Evolutionary conservation across 805 yeast species (phyloP).

Genomic region (Cyberlindnera suaveolens): DNA sequence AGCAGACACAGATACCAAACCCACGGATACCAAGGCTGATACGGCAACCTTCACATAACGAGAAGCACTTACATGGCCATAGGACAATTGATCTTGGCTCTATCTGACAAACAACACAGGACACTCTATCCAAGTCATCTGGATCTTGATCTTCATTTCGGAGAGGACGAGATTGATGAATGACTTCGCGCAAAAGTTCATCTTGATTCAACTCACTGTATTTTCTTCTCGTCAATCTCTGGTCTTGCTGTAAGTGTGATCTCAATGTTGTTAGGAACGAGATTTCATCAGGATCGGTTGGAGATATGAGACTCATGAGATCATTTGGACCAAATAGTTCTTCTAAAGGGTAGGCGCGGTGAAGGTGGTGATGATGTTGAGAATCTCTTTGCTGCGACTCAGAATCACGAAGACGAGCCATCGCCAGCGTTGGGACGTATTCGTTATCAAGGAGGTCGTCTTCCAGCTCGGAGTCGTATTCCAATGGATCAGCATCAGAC

Average conservation of each 20-base stretch:
- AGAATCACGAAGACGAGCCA: constrained; percentile 7
- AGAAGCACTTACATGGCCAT: constrained; percentile 93
- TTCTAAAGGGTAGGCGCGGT: constrained; percentile 5
- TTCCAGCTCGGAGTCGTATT: constrained; percentile 26
- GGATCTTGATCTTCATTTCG: constrained; percentile 9
- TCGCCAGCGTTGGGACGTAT: constrained; percentile 11
- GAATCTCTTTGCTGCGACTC: not conserved
- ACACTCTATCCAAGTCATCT: constrained; percentile 31
- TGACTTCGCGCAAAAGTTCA: constrained; percentile 25
- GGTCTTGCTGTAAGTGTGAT: constrained; percentile 18
- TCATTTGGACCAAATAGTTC: constrained; percentile 18
- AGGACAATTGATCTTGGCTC: constrained; percentile 70
- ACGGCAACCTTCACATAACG: constrained; percentile 82
- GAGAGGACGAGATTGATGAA: constrained; percentile 21
- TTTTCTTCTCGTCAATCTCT: constrained; percentile 29
- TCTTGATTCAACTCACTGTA: constrained; percentile 26
- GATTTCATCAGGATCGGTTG: constrained; percentile 21
- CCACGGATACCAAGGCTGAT: constrained; percentile 65
- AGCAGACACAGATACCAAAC: constrained; percentile 77
- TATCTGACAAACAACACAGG: constrained; percentile 78
- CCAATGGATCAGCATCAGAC: constrained; percentile 24
- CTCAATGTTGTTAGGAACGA: constrained; percentile 10
- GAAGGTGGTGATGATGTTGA: not conserved
- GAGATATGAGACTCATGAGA: constrained; percentile 24
- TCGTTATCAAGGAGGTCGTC: constrained; percentile 16